phyloP scores from a whole-genome alignment of 2,329 filamentous ascomycete genomes.

The Tolypocladium guangdongense region DNA sequence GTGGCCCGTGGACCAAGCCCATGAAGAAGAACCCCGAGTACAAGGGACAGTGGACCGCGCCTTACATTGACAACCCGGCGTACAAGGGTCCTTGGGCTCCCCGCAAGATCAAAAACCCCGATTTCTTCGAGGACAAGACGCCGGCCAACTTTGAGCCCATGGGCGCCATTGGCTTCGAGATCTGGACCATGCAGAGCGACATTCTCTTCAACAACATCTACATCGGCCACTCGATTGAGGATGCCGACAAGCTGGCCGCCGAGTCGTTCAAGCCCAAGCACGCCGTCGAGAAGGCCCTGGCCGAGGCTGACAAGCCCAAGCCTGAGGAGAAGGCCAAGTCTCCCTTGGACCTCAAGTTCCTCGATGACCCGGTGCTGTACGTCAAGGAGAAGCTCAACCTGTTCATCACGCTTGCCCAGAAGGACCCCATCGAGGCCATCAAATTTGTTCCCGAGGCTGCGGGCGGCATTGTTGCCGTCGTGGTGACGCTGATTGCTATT shows the following conservation, averaged over 20 bases:
- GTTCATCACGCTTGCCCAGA: conserved; percentile 74
- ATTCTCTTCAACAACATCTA: conserved; percentile 99
- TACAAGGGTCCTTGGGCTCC: conserved; percentile 97
- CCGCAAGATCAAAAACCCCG: conserved; percentile 92
- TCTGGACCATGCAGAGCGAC: conserved; percentile 99
- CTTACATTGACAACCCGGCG: conserved; percentile 88
- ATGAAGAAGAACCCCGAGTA: conserved; percentile 91
- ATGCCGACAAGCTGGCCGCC: conserved; percentile 77
- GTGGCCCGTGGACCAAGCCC: conserved; percentile 84
- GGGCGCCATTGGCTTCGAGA: conserved; percentile 95
- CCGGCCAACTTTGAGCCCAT: conserved; percentile 97
- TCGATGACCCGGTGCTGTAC: conserved; percentile 79
- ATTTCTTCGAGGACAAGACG: conserved; percentile 94
- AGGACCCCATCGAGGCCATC: conserved; percentile 72
- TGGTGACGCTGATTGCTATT: conserved; percentile 60
- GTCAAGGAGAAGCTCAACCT: conserved; percentile 88
- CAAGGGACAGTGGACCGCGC: conserved; percentile 98
- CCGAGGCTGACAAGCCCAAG: conserved; percentile 74
- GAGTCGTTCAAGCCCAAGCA: conserved; percentile 90
- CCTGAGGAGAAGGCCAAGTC: conserved; percentile 51
- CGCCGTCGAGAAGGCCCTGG: conserved; percentile 67
- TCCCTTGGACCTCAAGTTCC: conserved; percentile 72
- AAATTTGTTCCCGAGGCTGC: conserved; percentile 89
- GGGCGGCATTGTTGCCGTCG: conserved; percentile 61
- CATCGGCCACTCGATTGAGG: conserved; percentile 91